Percentiles rank a stretch among this genome's conserved stretches.
phyloP scores from a whole-genome alignment of 2,329 filamentous ascomycete species.

The Alternaria conjuncta region DNA sequence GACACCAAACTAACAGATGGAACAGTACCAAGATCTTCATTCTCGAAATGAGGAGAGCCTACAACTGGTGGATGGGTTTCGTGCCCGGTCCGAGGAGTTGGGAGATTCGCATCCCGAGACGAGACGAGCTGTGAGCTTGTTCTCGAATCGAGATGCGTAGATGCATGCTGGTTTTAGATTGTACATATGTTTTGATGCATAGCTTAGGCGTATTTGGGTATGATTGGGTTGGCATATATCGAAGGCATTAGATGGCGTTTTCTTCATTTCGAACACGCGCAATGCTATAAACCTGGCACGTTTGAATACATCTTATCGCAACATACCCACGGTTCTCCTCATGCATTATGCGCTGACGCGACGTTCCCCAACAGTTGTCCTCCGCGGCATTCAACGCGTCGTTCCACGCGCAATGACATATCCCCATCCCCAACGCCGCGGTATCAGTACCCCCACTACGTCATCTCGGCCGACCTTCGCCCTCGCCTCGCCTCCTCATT shows the following conservation, averaged over 20 bases:
- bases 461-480: slow-evolving; percentile 1
- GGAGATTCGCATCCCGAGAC: slow-evolving; percentile 53
- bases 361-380: not conserved
- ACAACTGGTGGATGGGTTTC: slow-evolving; percentile 69
- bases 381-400: not conserved
- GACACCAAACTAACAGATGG: slow-evolving; percentile 17
- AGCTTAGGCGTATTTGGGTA: slow-evolving; percentile 12
- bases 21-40: slow-evolving; percentile 59
- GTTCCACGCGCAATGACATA: not conserved
- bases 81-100: slow-evolving; percentile 64
- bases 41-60: slow-evolving; percentile 62
- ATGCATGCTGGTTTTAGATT: not conserved
- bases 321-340: not conserved
- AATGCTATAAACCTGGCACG: not conserved
- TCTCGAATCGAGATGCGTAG: not conserved
- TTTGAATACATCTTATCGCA: not conserved
- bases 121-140: slow-evolving; percentile 34
- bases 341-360: not conserved
- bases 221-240: not conserved
- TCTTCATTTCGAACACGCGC: not conserved
- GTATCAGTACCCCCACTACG: not conserved
- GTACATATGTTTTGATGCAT: slow-evolving; percentile 14
- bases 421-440: not conserved
- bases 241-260: not conserved
- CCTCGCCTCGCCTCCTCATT: not conserved